These are phyloP conservation scores for Sporisorium sorghi DNA, from an alignment of 1,284 basidiomycete species.

Conservation along the genomic window DNA sequence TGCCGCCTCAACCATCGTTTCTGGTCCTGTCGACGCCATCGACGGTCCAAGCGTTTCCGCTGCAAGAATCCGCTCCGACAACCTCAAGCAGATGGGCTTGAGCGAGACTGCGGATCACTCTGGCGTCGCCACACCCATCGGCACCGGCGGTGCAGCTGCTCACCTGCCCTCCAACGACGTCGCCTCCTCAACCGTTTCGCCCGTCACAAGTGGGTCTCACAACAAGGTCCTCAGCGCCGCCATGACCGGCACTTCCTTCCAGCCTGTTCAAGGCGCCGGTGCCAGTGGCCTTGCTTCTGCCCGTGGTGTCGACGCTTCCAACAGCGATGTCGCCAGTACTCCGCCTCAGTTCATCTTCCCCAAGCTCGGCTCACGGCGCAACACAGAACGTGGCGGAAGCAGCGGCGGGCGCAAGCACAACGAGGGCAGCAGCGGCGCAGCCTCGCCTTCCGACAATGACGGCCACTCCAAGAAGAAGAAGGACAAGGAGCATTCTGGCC, in stretches of 20 bases:
- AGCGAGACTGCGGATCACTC: constrained; percentile 45
- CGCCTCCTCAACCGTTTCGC: constrained; percentile 25
- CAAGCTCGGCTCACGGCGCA: constrained; percentile 60
- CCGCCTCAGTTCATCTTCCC: constrained; percentile 66
- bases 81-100: constrained; percentile 43
- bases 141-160: constrained; percentile 43
- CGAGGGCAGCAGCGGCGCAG: constrained; percentile 34
- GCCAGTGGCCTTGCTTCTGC: constrained; percentile 58
- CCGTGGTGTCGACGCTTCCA: constrained; percentile 48
- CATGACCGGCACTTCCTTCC: constrained; percentile 40
- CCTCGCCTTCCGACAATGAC: constrained; percentile 45
- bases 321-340: constrained; percentile 36
- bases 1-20: constrained; percentile 11
- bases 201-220: constrained; percentile 21
- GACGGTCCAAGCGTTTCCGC: constrained; percentile 40
- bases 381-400: constrained; percentile 25
- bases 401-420: constrained; percentile 26
- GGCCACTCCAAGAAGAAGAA: constrained; percentile 55
- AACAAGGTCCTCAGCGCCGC: constrained; percentile 50
- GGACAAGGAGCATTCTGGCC: constrained; percentile 40
- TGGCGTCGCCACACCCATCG: constrained; percentile 48
- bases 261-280: constrained; percentile 51
- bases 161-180: constrained; percentile 12
- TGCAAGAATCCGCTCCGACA: constrained; percentile 39
- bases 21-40: constrained; percentile 44